phyloP scores from a whole-genome alignment of 2,329 filamentous ascomycete species.

The Hymenoscyphus fructigenus region DNA sequence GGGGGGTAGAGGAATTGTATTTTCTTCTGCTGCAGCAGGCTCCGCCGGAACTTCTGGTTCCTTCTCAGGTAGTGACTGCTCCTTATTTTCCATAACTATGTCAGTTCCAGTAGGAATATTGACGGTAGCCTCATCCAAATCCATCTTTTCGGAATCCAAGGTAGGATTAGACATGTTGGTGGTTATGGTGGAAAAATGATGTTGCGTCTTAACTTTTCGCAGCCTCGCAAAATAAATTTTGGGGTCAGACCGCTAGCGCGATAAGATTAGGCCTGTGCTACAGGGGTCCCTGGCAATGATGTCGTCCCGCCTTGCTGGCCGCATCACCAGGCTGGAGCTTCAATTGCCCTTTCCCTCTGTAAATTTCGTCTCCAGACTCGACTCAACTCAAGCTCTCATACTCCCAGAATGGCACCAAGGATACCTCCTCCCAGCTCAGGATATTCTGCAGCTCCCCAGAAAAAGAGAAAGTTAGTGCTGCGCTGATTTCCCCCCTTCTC shows the following conservation, averaged over 20 bases:
- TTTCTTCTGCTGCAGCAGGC: conserved; percentile 3
- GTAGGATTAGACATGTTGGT: conserved; percentile 15
- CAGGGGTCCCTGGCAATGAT: conserved; percentile 15
- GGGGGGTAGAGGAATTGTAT: neutral
- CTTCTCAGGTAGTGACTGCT: neutral
- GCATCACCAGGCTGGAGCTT: neutral
- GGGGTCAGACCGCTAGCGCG: neutral
- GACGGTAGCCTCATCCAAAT: conserved; percentile 18
- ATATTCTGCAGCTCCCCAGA: conserved; percentile 12
- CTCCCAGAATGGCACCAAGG: conserved; percentile 43
- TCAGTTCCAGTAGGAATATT: conserved; percentile 4
- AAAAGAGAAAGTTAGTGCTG: conserved; percentile 30
- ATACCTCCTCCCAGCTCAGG: conserved; percentile 12
- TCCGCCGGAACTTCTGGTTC: neutral
- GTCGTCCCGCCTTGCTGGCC: conserved; percentile 16
- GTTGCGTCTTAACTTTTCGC: neutral
- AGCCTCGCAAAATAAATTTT: conserved; percentile 14
- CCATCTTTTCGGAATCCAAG: conserved; percentile 23
- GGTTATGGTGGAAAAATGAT: neutral
- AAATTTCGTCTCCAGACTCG: neutral
- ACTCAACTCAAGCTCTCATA: neutral
- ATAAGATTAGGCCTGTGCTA: neutral
- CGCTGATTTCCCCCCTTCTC: neutral
- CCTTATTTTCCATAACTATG: conserved; percentile 2
- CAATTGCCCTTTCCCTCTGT: neutral